A percentile compares a stretch with the other conserved stretches of the same genome.
Conservation (phyloP, 306 rosid species). For the Luffa aegyptiaca region DNA sequence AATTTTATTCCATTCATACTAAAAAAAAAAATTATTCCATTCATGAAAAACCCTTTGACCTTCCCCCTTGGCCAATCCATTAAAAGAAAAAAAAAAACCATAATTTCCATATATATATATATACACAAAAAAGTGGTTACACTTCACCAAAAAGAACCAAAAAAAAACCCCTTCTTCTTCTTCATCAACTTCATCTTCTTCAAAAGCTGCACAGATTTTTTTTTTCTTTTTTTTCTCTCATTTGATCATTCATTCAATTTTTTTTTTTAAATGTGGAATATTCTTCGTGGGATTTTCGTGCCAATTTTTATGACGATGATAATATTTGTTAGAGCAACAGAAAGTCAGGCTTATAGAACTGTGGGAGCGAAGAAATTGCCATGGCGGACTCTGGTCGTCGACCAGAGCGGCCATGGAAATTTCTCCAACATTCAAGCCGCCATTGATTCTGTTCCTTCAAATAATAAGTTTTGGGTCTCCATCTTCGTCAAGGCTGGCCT, state of each 20-base stretch:
- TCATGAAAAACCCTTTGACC: neutral
- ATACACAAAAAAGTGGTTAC: neutral
- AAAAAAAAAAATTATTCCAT: neutral
- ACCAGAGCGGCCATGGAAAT: conserved; percentile 33
- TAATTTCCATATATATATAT: neutral
- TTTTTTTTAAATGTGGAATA: conserved; percentile 4
- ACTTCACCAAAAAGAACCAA: neutral
- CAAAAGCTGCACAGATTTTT: neutral
- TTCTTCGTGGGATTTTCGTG: neutral
- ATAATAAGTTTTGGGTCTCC: conserved; percentile 40
- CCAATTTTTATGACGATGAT: neutral
- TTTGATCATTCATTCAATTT: neutral
- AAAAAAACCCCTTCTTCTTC: neutral
- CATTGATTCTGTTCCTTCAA: conserved; percentile 46
- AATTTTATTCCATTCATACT: neutral
- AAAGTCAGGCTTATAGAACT: conserved; percentile 20
- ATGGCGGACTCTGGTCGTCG: conserved; percentile 28
- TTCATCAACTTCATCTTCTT: neutral
- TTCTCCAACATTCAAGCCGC: conserved; percentile 62
- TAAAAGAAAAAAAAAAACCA: neutral
- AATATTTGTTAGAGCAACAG: neutral
- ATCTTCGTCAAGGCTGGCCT: conserved; percentile 19
- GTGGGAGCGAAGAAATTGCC: conserved; percentile 13
- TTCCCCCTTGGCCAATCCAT: neutral
- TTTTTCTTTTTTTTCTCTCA: no score